These are phyloP conservation scores for Takakia lepidozioides DNA, from an alignment of 225 moss, liverwort and hornwort genomes.

Conservation along the genomic window DNA sequence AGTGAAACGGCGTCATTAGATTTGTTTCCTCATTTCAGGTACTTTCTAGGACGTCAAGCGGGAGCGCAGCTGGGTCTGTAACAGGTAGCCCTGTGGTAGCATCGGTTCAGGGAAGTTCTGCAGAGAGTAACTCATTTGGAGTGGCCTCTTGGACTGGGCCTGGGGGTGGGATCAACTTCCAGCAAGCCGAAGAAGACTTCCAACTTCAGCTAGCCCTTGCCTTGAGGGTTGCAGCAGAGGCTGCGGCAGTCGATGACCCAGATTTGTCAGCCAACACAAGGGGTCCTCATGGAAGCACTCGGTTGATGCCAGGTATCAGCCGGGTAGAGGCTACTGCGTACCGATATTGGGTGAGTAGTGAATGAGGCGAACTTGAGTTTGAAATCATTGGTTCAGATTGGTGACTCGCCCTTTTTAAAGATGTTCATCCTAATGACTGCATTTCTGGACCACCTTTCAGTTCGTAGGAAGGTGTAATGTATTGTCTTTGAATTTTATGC, in stretches of 20 bases:
- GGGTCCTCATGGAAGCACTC: constrained; percentile 55
- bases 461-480: too few relatives aligned
- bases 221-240: constrained; percentile 84
- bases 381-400: too few relatives aligned
- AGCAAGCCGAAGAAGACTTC: constrained; percentile 93
- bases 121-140: constrained; percentile 37
- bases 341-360: constrained; percentile 96
- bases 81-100: constrained; percentile 54
- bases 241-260: constrained; percentile 94
- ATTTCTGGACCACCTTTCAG: too few relatives aligned
- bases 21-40: too few relatives aligned
- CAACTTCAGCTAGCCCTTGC: constrained; percentile 93
- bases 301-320: constrained; percentile 57
- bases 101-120: constrained; percentile 58
- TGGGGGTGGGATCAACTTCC: constrained; percentile 64
- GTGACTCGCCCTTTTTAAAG: too few relatives aligned
- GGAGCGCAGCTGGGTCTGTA: constrained; percentile 57
- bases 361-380: too few relatives aligned
- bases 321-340: constrained; percentile 87
- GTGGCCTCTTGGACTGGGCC: constrained; percentile 20
- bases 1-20: too few relatives aligned
- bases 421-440: too few relatives aligned
- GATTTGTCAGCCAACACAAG: constrained; percentile 51
- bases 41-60: constrained; percentile 86
- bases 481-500: too few relatives aligned